Evolutionary conservation across 345 rosid genomes (phyloP), one percentile per base, ranked within the genome.

Genomic region (Corchorus capsularis): DNA sequence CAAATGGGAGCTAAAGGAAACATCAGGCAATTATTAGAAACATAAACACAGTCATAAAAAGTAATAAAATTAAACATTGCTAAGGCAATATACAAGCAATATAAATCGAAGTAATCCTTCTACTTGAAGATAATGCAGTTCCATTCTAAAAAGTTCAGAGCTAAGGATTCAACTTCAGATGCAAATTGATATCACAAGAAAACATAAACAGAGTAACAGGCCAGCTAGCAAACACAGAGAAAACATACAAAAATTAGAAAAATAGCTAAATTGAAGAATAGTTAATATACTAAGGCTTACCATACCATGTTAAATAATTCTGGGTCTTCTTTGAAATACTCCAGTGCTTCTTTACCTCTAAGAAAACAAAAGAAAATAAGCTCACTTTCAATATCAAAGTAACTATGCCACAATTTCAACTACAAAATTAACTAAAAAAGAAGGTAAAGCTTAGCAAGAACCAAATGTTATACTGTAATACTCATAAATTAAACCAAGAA

Each of bases 331-430:
- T 78, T 84, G 74, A 96, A 93, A 84, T 90, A 96, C 20, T 84
- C 69, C 62, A 86, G 84, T 3, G 99, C 98, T 77, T 93, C 98
- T 81, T 89, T 74, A n/a, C 98, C 98, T 70, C 97, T 93, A 83
- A 75, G 43, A 69, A 46, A 72, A 62, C 11, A 72, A 12, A 70
- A 61, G 19, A 74, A 59, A 70, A 35, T 19, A 66, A 73, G 50
- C 55, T 22, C 15, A 41, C 6, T 41, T 55, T 34, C 17, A 1
- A 37, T 27, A 6, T 47, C 5, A 12, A 47, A 47, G 72, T 68
- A 6, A 50, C 37, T 0, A 14, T 46, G 41, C 10, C 50, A 49
- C 6, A 50, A 49, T 15, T 49, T 16, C 8, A 69, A 46, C 32
- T 13, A 34, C n/a, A 70, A 52, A 27, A 20, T 7, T 2, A 70